These are phyloP conservation scores for Pestalotiopsis sp. DNA, from an alignment of 2,329 filamentous ascomycete species.

Conservation along the genomic window DNA sequence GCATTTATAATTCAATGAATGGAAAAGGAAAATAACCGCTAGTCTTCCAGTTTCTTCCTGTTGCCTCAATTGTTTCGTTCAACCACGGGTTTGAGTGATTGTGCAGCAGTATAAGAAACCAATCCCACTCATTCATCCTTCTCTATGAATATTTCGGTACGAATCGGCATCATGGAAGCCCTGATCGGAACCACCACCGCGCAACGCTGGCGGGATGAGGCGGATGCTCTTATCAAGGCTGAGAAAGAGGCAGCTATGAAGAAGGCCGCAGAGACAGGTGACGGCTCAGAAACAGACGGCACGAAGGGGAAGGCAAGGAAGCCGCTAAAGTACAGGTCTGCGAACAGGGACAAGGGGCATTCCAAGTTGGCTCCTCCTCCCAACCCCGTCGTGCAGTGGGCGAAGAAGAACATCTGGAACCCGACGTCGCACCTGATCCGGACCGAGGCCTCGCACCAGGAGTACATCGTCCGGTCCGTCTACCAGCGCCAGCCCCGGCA, in stretches of 20 bases:
- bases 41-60: background rate
- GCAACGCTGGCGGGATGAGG: background rate
- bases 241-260: no score
- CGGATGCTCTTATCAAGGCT: no score
- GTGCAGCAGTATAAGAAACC: background rate
- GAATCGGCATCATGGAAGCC: background rate
- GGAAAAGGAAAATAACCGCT: background rate
- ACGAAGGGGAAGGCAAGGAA: no score
- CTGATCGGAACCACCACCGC: background rate
- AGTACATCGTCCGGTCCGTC: background rate
- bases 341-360: no score
- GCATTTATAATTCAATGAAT: background rate
- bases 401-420: background rate
- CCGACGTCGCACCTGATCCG: background rate
- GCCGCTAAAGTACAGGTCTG: no score
- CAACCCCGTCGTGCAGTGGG: background rate
- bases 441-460: background rate
- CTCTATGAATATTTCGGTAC: background rate
- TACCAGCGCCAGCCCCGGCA: background rate
- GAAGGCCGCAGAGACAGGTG: no score
- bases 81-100: background rate
- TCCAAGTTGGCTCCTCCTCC: no score
- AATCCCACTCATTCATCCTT: background rate
- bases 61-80: background rate
- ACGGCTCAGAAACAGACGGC: no score